Base-by-base conservation (phyloP, 1,284 basidiomycete species). In the Ceratobasidium sp. region DNA sequence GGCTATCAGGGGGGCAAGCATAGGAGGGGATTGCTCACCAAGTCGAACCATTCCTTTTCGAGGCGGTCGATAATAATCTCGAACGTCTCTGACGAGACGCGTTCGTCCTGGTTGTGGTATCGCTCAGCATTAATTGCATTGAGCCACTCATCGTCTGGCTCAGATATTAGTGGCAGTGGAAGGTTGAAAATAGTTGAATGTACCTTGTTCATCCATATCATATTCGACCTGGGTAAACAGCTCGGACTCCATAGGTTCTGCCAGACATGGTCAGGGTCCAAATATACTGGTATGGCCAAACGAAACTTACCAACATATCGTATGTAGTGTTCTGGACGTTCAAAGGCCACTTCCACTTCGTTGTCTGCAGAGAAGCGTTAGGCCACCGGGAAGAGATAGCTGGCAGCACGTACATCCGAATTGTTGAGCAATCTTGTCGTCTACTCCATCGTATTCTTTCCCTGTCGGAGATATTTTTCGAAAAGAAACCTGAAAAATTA, bases 141-240 rank as follows among this genome's bases (percentile, higher is more conserved):
- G 6, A 99, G 88, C 98, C 98, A 99, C 81, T 95, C 93, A 81
- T 96, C 91, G 83, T 98, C 97, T 96, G 77, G 61, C 13, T n/a
- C 2, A 62, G 68, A 73, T 62, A 31, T 74, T 49, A 41, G 22
- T 77, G 41, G 75, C 39, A 58, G 43, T 14, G 49, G 27, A 43
- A 29, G 24, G 61, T 9, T 48, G 24, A 59, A 69, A 54, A 64
- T 66, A n/a, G n/a, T 27, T 56, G 29, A 19, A 78, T 83, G 68
- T 53, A 93, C 95, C 96, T 88, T 98, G 97, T 81, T 98, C 98
- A 80, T 99, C 98, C 96, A 99, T 99, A 81, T 99, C 98, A 85
- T 99, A 99, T 82, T 99, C 98, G 59, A 98, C 97, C 80, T 97
- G 95, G 59, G 89, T 88, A 11, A 92, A 92, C 37, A 98, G 88